These are phyloP conservation scores for Dissophora globulifera DNA, from an alignment of 192 early-diverging fungal genomes.

Conservation along the genomic window DNA sequence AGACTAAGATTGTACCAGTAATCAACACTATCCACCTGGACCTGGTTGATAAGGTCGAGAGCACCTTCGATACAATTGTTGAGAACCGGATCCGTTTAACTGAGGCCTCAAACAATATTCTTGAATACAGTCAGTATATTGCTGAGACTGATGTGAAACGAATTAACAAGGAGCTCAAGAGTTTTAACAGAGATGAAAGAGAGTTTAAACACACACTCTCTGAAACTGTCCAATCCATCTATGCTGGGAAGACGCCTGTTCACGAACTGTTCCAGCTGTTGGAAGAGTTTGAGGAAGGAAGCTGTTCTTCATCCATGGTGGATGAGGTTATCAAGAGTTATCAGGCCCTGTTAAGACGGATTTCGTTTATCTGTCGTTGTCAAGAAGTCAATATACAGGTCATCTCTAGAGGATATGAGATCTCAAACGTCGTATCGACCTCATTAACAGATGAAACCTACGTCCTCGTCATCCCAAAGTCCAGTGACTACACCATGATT, in stretches of 20 bases:
- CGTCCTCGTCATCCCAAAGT: slow-evolving; percentile 12
- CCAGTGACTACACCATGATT: slow-evolving; percentile 14
- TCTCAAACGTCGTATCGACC: slow-evolving; percentile 5
- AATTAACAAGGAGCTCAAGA: slow-evolving; percentile 19
- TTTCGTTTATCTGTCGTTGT: slow-evolving; percentile 18
- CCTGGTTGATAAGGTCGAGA: slow-evolving; percentile 13
- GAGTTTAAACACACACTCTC: slow-evolving; percentile 7
- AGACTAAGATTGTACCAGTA: not conserved
- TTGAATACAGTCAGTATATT: slow-evolving; percentile 10
- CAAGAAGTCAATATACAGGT: slow-evolving; percentile 13
- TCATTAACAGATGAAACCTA: not conserved
- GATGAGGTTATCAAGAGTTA: slow-evolving; percentile 18
- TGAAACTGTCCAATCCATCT: not conserved
- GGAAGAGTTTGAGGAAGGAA: slow-evolving; percentile 10
- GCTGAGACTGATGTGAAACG: slow-evolving; percentile 11
- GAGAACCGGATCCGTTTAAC: slow-evolving; percentile 14
- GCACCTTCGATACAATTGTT: slow-evolving; percentile 12
- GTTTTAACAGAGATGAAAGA: slow-evolving; percentile 13
- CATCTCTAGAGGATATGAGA: slow-evolving; percentile 9
- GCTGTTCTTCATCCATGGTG: slow-evolving; percentile 14
- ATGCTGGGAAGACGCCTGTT: not conserved
- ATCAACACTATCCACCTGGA: slow-evolving; percentile 8
- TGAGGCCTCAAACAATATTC: slow-evolving; percentile 13
- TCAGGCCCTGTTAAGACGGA: slow-evolving; percentile 7
- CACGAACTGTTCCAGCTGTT: slow-evolving; percentile 1